A percentile compares a stretch with the other conserved stretches of the same genome.
Evolutionary conservation across 2,329 filamentous ascomycete species (phyloP).

Genomic region (Penicillium janthinellum): DNA sequence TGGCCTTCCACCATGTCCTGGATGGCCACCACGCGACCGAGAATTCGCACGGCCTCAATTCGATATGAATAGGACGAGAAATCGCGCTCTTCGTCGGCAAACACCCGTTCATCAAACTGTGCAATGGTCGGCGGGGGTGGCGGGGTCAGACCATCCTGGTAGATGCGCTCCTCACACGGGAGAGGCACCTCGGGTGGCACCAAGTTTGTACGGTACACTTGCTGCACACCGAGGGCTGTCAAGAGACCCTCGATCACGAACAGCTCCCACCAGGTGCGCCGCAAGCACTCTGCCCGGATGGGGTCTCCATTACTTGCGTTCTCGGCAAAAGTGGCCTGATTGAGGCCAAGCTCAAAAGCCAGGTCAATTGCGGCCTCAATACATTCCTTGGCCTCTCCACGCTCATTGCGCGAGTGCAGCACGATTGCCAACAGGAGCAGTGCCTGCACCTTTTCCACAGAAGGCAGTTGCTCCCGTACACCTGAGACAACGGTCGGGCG

Average conservation of each 20-base stretch:
- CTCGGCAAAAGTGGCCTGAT: slow-evolving; percentile 67
- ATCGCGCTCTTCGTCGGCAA: slow-evolving; percentile 64
- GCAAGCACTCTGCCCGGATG: slow-evolving; percentile 77
- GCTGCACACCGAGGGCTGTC: slow-evolving; percentile 63
- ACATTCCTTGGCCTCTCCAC: slow-evolving; percentile 67
- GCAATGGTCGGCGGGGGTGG: slow-evolving; percentile 64
- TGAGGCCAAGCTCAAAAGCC: slow-evolving; percentile 75
- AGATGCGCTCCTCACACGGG: slow-evolving; percentile 79
- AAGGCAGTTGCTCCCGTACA: slow-evolving; percentile 43
- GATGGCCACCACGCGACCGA: slow-evolving; percentile 69
- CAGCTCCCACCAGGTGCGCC: slow-evolving; percentile 87
- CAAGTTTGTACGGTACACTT: slow-evolving; percentile 66
- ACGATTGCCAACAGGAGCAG: slow-evolving; percentile 75
- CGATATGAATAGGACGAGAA: slow-evolving; percentile 88
- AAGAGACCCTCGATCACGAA: slow-evolving; percentile 84
- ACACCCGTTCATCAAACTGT: slow-evolving; percentile 77
- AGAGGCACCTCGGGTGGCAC: slow-evolving; percentile 69
- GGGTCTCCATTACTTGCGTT: slow-evolving; percentile 65
- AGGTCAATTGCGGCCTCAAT: slow-evolving; percentile 69
- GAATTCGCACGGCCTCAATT: slow-evolving; percentile 76
- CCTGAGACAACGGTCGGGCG: slow-evolving; percentile 38
- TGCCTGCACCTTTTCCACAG: slow-evolving; percentile 72
- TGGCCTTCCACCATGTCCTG: slow-evolving; percentile 43
- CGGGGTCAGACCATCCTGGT: slow-evolving; percentile 55
- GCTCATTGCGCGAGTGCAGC: slow-evolving; percentile 74